Conservation (phyloP, 1,139 yeast genomes). For the Magnusiomyces tetraspermus region DNA sequence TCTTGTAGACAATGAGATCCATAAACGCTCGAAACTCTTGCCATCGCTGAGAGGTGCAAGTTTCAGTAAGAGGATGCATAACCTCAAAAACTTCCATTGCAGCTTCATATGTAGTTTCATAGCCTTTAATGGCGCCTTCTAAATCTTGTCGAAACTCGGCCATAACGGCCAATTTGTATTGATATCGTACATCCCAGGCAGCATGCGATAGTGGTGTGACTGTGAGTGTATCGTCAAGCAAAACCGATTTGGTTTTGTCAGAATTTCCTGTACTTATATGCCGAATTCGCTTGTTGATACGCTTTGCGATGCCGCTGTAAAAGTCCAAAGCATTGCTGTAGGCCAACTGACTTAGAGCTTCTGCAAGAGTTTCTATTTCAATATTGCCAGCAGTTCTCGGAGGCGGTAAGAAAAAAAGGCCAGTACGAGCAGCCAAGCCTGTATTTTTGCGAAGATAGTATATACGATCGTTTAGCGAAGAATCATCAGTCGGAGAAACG, state of each 20-base stretch:
- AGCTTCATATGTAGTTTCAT: slow-evolving; percentile 43
- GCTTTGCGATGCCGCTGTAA: slow-evolving; percentile 34
- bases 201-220: slow-evolving; percentile 26
- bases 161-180: slow-evolving; percentile 41
- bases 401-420: slow-evolving; percentile 37
- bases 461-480: slow-evolving; percentile 34
- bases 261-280: slow-evolving; percentile 18
- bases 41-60: slow-evolving; percentile 31
- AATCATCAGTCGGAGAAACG: slow-evolving; percentile 25
- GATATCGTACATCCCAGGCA: slow-evolving; percentile 43
- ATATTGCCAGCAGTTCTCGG: slow-evolving; percentile 27
- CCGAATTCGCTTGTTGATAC: slow-evolving; percentile 30
- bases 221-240: slow-evolving; percentile 13
- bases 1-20: slow-evolving; percentile 55
- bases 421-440: slow-evolving; percentile 38
- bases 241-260: slow-evolving; percentile 13
- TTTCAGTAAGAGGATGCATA: slow-evolving; percentile 18
- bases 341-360: slow-evolving; percentile 34
- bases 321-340: slow-evolving; percentile 37
- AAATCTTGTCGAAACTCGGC: slow-evolving; percentile 41
- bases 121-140: slow-evolving; percentile 39
- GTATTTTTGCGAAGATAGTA: slow-evolving; percentile 35
- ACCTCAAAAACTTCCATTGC: slow-evolving; percentile 35
- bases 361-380: slow-evolving; percentile 36
- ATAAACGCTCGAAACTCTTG: slow-evolving; percentile 40